These are phyloP conservation scores for Xylaria curta DNA, from an alignment of 495 filamentous ascomycete species.

Conservation along the genomic window DNA sequence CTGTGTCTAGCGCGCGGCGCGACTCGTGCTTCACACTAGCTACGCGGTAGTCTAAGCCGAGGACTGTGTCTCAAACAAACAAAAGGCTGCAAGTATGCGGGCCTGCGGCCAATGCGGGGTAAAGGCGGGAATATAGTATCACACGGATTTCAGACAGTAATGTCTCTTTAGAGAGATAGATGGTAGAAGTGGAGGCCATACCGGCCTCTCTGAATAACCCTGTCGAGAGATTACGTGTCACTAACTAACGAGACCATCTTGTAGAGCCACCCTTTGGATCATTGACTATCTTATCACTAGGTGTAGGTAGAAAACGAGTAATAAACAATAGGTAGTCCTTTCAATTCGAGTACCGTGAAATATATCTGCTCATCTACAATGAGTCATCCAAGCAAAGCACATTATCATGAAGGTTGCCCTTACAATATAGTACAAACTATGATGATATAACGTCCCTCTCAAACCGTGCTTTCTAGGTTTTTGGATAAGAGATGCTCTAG, in stretches of 20 bases:
- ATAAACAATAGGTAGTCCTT: slow-evolving; percentile 40
- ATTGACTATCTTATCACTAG: slow-evolving; percentile 44
- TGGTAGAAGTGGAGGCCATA: neutral
- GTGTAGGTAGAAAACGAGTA: slow-evolving; percentile 47
- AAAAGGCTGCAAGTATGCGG: slow-evolving; percentile 43
- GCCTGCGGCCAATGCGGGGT: slow-evolving; percentile 48
- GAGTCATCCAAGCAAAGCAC: slow-evolving; percentile 36
- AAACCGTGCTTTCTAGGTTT: neutral
- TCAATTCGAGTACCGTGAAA: slow-evolving; percentile 38
- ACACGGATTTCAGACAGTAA: neutral
- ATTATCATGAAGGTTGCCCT: too few species aligned
- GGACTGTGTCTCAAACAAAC: slow-evolving; percentile 45
- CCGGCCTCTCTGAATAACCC: neutral
- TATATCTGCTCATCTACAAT: slow-evolving; percentile 40
- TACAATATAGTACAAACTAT: neutral
- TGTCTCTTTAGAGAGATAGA: neutral
- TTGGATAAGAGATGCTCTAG: neutral
- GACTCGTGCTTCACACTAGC: neutral
- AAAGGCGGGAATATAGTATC: neutral
- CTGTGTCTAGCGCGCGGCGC: neutral
- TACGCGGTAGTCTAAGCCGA: slow-evolving; percentile 46
- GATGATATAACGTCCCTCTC: neutral
- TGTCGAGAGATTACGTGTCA: slow-evolving; percentile 35
- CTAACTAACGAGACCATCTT: slow-evolving; percentile 51
- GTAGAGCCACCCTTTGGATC: slow-evolving; percentile 42